These are phyloP conservation scores for Pelargonium fulgidum DNA, from an alignment of 441 rosid genomes.

Conservation along the genomic window DNA sequence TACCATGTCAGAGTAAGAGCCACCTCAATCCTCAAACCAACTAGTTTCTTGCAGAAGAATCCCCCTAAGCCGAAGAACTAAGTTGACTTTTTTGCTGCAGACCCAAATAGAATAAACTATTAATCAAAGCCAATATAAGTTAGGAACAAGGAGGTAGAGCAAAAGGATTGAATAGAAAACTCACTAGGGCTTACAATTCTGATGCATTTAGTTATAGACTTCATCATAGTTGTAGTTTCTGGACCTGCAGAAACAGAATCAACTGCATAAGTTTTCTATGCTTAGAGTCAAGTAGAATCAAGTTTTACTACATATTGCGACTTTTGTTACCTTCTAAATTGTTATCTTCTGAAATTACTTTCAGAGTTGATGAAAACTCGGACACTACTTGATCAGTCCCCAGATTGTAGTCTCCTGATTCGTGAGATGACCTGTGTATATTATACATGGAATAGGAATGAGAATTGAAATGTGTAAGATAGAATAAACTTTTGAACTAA, in stretches of 20 bases:
- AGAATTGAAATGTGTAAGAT: constrained; percentile 1
- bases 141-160: constrained; percentile 6
- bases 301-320: background rate
- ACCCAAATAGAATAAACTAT: constrained; percentile 9
- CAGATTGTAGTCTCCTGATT: constrained; percentile 36
- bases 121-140: background rate
- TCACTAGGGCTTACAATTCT: constrained; percentile 55
- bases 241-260: constrained; percentile 32
- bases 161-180: background rate
- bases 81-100: constrained; percentile 39
- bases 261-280: background rate
- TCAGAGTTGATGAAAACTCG: constrained; percentile 45
- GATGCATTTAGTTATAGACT: constrained; percentile 45
- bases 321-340: constrained; percentile 34
- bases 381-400: constrained; percentile 38
- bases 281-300: background rate
- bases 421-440: constrained; percentile 44
- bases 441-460: background rate
- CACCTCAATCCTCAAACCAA: constrained; percentile 19
- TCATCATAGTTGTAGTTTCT: constrained; percentile 37
- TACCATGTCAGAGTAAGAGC: constrained; percentile 27
- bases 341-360: constrained; percentile 40
- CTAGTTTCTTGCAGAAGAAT: constrained; percentile 19
- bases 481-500: background rate
- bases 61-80: constrained; percentile 25